Conservation (phyloP, 2,329 filamentous ascomycete species). For the Fusarium sp. region DNA sequence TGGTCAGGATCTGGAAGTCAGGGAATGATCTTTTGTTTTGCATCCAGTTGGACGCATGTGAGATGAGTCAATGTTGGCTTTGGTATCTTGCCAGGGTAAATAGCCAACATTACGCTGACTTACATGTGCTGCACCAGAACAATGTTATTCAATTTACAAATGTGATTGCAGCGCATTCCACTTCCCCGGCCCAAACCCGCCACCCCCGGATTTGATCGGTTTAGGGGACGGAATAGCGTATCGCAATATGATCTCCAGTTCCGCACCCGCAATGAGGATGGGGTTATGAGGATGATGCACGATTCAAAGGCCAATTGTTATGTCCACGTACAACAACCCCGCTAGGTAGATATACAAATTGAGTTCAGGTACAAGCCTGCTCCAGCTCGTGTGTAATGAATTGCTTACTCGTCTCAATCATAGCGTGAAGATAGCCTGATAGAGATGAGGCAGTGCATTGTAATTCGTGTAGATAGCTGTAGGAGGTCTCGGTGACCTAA, state of each 20-base stretch:
- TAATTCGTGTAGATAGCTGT: no score
- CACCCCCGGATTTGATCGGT: conserved; percentile 11
- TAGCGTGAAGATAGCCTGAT: no score
- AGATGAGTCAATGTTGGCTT: neutral
- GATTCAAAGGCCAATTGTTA: neutral
- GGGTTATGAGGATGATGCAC: conserved; percentile 3
- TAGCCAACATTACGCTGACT: neutral
- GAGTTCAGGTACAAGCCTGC: neutral
- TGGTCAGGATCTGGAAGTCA: neutral
- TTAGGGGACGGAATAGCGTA: neutral
- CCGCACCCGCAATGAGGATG: neutral
- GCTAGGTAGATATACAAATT: neutral
- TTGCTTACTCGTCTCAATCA: neutral
- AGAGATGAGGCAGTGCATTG: no score
- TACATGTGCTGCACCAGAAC: neutral
- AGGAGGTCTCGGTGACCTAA: neutral
- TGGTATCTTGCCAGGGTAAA: neutral
- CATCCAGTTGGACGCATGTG: neutral
- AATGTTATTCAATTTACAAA: neutral
- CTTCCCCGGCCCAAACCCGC: conserved; percentile 2
- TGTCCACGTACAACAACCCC: neutral
- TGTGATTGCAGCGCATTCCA: conserved; percentile 21
- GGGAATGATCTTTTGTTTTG: conserved; percentile 23
- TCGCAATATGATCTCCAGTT: conserved; percentile 4
- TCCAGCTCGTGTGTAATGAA: neutral